Conservation (phyloP, 257 asterid species). For the Haberlea rhodopensis region DNA sequence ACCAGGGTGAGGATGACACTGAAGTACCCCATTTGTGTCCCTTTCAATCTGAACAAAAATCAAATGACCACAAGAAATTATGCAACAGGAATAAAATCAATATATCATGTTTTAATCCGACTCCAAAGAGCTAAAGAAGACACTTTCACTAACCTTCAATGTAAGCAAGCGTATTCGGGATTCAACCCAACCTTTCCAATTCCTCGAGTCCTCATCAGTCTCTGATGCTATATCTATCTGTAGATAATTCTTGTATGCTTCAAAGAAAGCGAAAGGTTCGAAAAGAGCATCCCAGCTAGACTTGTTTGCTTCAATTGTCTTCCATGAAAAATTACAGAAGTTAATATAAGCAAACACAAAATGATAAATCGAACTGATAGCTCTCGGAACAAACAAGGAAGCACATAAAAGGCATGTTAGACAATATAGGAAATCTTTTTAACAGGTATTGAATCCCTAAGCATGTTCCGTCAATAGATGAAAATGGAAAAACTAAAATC, state of each 20-base stretch:
- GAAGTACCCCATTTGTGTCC: conserved; percentile 72
- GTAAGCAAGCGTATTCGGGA: conserved; percentile 82
- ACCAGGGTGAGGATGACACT: conserved; percentile 84
- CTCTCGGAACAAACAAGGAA: conserved; percentile 1
- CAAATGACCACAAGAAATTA: conserved; percentile 19
- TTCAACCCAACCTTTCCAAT: conserved; percentile 95
- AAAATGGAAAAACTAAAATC: neutral
- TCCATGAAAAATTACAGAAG: conserved; percentile 19
- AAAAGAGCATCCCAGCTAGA: conserved; percentile 57
- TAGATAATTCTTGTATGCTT: conserved; percentile 76
- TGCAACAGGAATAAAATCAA: conserved; percentile 16
- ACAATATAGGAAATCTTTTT: neutral
- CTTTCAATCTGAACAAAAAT: conserved; percentile 59
- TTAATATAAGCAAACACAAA: conserved; percentile 6
- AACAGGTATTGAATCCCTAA: conserved; percentile 16
- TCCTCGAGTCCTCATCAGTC: conserved; percentile 63
- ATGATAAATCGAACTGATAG: neutral
- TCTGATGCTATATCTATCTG: conserved; percentile 81
- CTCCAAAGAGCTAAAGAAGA: conserved; percentile 1
- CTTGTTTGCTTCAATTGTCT: conserved; percentile 73
- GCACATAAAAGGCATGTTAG: conserved; percentile 8
- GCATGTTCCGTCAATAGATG: neutral
- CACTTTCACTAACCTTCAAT: conserved; percentile 45
- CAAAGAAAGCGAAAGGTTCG: conserved; percentile 76
- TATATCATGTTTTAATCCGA: neutral